Evolutionary conservation across 2,329 filamentous ascomycete species (phyloP), one percentile per base, ranked within the genome.

Genomic region (Lasiodiplodia citricola): DNA sequence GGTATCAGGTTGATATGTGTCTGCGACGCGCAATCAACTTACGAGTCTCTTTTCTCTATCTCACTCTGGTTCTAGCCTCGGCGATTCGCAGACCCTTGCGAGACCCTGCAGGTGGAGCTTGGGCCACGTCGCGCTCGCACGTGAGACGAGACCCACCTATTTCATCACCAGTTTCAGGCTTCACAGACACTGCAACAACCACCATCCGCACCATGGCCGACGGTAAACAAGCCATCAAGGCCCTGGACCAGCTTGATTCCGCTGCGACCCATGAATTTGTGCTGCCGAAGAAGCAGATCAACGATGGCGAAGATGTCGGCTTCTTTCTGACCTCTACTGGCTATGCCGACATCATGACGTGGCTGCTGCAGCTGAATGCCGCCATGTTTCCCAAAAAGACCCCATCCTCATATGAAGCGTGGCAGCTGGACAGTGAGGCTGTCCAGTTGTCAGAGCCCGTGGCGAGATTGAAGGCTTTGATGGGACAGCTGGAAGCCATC

Each of bases 281-380:
- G 65, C 82, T 83, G 52, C 96, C 96, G 0, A 77, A 79, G 68
- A 99, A 98, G 80, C 86, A 86, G 75, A 99, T 99, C 82, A 87
- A 97, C 81, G 92, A 96, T 74, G 91, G 91, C 68, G 83, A 90
- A 70, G 94, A 98, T 84, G 92, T 99, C 67, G 80, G 87, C 23
- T 87, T 87, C 71, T 99, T 98, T 79, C 87, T 97, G 66, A 87
- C 86, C 10, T 94, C 92, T 60, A 88, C 87, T 73, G 96, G 93
- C 55, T 97, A 98, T 81, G 87, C 89, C 69, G 93, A 97, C 77
- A 92, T 99, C 66, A 91, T 93, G 79, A 87, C 88, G 57, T 98
- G 97, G 78, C 83, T 98, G 57, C 85, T 97, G 72, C 96, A 98
- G 81, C 89, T 99, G 60, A 98, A 97, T 79, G 89, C 91, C 69